Base-by-base conservation (phyloP, 805 yeast genomes). In the Debaryomyces tyrocola region DNA sequence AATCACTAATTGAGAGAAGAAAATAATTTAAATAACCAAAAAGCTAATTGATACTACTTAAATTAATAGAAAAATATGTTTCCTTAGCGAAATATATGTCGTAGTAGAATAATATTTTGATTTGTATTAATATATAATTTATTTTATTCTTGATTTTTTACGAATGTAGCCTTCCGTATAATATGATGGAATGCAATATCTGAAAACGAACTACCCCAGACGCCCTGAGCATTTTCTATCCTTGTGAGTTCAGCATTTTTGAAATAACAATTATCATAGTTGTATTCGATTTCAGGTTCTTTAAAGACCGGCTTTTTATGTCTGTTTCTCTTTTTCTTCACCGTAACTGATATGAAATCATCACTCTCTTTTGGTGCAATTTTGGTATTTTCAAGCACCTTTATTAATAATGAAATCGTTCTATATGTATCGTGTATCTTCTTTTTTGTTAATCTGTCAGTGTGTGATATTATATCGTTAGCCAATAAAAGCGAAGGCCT, bases 161-260 rank as follows among this genome's bases (percentile, higher is more conserved):
- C 12, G 14, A 18, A 17, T 10, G 10, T 28, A 15, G 18, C 7
- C 5, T n/a, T 20, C 34, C 18, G 21, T 31, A 33, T 33, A 5
- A 42, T 17, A 20, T 28, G n/a, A 49, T 79, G 84, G 11, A 73
- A 64, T 4, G 83, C 69, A 14, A 80, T 55, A 53, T 80, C 84
- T 1, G 82, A 72, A 53, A 80, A 80, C 15, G 84, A 66, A 47
- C 77, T 78, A 2, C 70, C 62, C 83, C 83, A 80, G 1, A 62
- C 65, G 0, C 73, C 76, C 12, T 58, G 62, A 21, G 50, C 55
- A 7, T 60, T 49, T 18, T 44, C 53, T 42, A 55, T 63, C 27
- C 60, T 55, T 0, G 17, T 44, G 6, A 69, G 46, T 1, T 43
- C 9, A 0, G 67, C 54, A 0, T 43, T 41, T 0, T 45, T 41